A percentile compares a stretch with the other conserved stretches of the same genome.
phyloP scores from a whole-genome alignment of 441 rosid species.

The Mallotus repandus region DNA sequence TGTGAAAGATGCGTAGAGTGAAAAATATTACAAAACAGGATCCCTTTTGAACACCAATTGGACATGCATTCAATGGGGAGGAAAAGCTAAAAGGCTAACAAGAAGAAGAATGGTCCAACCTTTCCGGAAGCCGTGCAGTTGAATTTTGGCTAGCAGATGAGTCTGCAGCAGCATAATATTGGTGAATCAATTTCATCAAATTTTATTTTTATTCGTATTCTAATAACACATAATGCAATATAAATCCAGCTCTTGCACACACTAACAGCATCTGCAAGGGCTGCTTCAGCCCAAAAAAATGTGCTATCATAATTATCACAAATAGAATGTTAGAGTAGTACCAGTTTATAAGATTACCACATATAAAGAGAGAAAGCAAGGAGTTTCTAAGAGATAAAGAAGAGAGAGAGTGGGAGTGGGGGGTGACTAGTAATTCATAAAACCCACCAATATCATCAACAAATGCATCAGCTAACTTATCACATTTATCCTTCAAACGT shows the following conservation, averaged over 20 bases:
- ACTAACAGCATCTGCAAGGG: not conserved
- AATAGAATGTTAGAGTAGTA: not conserved
- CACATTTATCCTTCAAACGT: slow-evolving; percentile 77
- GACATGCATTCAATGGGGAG: not conserved
- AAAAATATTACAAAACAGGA: not conserved
- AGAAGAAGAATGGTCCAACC: slow-evolving; percentile 41
- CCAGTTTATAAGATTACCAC: not conserved
- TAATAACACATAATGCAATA: no score
- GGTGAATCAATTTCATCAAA: not conserved
- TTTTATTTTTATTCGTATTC: no score
- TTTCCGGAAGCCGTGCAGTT: slow-evolving; percentile 86
- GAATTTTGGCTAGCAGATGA: slow-evolving; percentile 64
- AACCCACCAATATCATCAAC: slow-evolving; percentile 80
- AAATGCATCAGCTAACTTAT: slow-evolving; percentile 79
- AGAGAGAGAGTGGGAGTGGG: not conserved
- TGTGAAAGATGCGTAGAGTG: not conserved
- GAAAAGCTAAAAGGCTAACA: not conserved
- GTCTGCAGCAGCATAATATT: slow-evolving; percentile 47
- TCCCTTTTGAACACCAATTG: not conserved
- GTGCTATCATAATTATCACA: not conserved
- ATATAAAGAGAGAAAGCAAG: slow-evolving; percentile 5
- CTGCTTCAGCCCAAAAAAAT: not conserved
- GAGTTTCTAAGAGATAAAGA: not conserved
- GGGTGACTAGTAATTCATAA: not conserved
- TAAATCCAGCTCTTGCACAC: no score